Evolutionary conservation across 257 asterid species (phyloP).

Genomic region (Petunia secreta): DNA sequence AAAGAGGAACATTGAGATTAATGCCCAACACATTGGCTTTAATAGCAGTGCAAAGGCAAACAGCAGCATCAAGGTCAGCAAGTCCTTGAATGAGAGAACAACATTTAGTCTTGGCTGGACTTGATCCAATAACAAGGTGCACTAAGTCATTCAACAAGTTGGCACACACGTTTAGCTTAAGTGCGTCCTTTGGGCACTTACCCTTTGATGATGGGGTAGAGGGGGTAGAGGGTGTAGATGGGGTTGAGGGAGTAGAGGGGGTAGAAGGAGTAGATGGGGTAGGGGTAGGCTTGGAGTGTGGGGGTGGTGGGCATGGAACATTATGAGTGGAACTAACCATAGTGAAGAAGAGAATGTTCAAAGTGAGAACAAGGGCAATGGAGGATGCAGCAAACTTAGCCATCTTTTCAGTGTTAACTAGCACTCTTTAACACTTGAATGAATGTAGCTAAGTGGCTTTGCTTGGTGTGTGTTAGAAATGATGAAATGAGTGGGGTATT

Average conservation of each 20-base stretch:
- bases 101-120: constrained; percentile 29
- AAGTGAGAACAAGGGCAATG: constrained; percentile 32
- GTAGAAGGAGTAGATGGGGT: not conserved
- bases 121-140: constrained; percentile 24
- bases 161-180: constrained; percentile 32
- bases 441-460: not conserved
- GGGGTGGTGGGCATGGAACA: constrained; percentile 33
- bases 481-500: constrained; percentile 25
- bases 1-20: constrained; percentile 24
- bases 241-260: constrained; percentile 13
- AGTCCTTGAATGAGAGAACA: constrained; percentile 30
- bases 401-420: not conserved
- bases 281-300: not conserved
- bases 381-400: constrained; percentile 22
- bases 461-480: constrained; percentile 19
- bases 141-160: constrained; percentile 25
- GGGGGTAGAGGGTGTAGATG: not conserved
- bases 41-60: constrained; percentile 43
- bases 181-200: constrained; percentile 30
- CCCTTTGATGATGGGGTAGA: not conserved
- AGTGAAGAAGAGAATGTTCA: constrained; percentile 39
- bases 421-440: not conserved
- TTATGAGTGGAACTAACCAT: constrained; percentile 31
- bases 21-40: constrained; percentile 32
- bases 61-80: constrained; percentile 38